Evolutionary conservation across 2,329 filamentous ascomycete genomes (phyloP).

Genomic region (Pseudohalonectria lignicola): DNA sequence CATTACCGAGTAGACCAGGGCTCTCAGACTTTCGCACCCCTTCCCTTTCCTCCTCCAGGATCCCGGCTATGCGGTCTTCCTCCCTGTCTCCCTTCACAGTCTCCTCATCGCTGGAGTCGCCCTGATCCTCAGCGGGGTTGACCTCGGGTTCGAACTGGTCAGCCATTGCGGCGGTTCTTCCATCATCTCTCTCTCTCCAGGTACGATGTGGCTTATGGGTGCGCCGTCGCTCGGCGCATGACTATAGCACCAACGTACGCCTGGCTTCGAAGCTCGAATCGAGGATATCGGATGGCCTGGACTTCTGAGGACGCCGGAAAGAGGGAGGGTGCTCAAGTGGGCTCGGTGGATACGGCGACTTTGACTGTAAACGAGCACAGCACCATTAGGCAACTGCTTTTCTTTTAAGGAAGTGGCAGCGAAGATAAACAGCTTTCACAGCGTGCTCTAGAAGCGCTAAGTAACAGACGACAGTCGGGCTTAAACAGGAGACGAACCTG

Average conservation of each 20-base stretch:
- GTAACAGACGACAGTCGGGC: too few relatives aligned
- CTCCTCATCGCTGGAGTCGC: constrained; percentile 29
- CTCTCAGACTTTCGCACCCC: constrained; percentile 12
- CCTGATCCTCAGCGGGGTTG: constrained; percentile 17
- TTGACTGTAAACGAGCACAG: too few relatives aligned
- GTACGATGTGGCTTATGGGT: not conserved
- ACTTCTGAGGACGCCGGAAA: too few relatives aligned
- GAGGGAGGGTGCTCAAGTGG: not conserved
- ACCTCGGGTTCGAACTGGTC: constrained; percentile 27
- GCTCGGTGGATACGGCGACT: too few relatives aligned
- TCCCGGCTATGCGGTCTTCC: constrained; percentile 22
- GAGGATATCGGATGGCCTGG: too few relatives aligned
- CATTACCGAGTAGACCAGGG: constrained; percentile 17
- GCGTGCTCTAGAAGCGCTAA: too few relatives aligned
- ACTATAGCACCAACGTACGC: too few relatives aligned
- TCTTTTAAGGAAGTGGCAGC: too few relatives aligned
- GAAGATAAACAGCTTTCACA: too few relatives aligned
- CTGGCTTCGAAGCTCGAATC: too few relatives aligned
- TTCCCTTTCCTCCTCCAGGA: constrained; percentile 22
- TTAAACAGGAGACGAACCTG: too few relatives aligned
- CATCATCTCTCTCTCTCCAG: not conserved
- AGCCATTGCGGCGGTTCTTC: constrained; percentile 29
- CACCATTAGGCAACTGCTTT: too few relatives aligned
- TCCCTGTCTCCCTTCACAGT: constrained; percentile 22
- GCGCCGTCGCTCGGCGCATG: not conserved